Percentiles rank a stretch among this genome's conserved stretches.
Conservation (phyloP, 345 rosid genomes). For the Salix purpurea region DNA sequence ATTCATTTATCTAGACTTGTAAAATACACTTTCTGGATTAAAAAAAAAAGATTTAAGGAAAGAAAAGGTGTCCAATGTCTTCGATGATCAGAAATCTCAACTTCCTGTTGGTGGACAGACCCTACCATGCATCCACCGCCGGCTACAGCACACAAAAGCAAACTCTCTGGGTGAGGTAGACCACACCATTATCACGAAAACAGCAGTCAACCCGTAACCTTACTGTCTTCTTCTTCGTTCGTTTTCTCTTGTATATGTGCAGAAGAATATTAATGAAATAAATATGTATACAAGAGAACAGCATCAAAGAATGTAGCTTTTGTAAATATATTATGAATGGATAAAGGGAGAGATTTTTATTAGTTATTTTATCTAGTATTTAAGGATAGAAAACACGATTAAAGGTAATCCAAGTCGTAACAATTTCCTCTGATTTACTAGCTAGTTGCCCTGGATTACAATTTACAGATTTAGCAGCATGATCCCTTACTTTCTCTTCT, state of each 20-base stretch:
- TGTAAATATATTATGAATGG: no score
- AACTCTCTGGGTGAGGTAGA: neutral
- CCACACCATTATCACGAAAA: neutral
- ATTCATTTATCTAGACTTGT: no score
- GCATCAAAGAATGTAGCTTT: no score
- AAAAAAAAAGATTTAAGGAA: neutral
- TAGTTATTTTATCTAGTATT: no score
- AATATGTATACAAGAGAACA: no score
- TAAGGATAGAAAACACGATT: no score
- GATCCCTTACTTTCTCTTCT: no score
- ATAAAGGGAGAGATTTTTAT: no score
- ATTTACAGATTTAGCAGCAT: neutral
- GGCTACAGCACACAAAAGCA: neutral
- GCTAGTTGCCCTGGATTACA: neutral
- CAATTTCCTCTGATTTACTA: neutral
- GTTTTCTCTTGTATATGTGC: neutral
- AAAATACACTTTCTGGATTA: no score
- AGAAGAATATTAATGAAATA: no score
- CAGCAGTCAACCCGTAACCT: slow-evolving; percentile 2
- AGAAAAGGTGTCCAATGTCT: neutral
- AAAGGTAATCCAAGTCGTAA: no score
- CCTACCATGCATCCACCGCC: slow-evolving; percentile 5
- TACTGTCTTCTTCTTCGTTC: neutral
- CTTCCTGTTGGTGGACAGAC: slow-evolving; percentile 5
- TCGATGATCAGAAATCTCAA: neutral